Base-by-base conservation (phyloP, 2,329 filamentous ascomycete species). In the Neofusicoccum ribis region DNA sequence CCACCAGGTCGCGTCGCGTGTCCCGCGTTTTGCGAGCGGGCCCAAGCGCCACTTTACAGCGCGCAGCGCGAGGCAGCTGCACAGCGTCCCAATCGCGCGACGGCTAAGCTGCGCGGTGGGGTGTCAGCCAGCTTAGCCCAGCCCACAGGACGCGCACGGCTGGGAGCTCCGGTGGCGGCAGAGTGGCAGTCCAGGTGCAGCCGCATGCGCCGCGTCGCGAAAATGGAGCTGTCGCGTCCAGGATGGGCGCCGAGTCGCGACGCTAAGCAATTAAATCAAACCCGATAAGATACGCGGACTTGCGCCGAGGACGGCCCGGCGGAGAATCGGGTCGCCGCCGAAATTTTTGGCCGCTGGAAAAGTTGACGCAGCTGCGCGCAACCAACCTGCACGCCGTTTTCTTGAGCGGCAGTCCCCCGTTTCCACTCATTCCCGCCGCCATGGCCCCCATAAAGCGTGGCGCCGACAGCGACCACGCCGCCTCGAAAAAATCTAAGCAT, bases 361-460 rank as follows among this genome's bases (percentile, higher is more conserved):
- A 65, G 63, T 58, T 58, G 44, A 49, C 5, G 23, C 31, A 34
- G 9, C 20, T 56, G 49, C 49, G 50, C 50, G 61, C 61, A 56
- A 39, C 49, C 54, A 23, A 27, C 20, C 54, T 59, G 27, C 60
- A 46, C 49, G 61, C 61, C 61, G 61, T 46, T 23, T 44, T 23
- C 20, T 6, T 64, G 39, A 23, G 41, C 61, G 63, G 43, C 63
- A 39, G 39, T 43, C 17, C n/a, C 27, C 43, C 34, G n/a, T 49
- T 64, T 39, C 44, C 14, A 15, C 31, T 41, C 43, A 17, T 37
- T 31, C 66, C 41, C 31, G n/a, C n/a, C 67, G 68, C 65, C 52
- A 83, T 83, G 81, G 79, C 78, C 67, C 74, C 79, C 34, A 71
- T 78, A 14, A 83, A 83, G 72, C 73, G 81, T 64, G 82, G 81